Base-by-base conservation (phyloP, 805 yeast genomes). In the Danielozyma ontarioensis region DNA sequence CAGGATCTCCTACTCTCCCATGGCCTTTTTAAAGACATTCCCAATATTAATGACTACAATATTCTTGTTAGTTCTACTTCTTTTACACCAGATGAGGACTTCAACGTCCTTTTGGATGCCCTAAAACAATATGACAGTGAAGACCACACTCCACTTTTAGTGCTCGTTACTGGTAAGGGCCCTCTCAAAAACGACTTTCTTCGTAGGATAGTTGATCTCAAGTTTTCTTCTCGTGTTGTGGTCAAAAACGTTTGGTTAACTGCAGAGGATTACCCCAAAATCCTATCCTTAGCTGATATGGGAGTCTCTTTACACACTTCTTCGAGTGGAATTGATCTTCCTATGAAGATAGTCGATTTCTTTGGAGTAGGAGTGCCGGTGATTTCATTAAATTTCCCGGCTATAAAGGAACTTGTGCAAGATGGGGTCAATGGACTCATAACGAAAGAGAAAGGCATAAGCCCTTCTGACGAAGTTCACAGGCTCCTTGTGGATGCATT, bases 301-400 rank as follows among this genome's bases (percentile, higher is more conserved):
- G 97, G 96, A 2, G 71, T 93, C 2, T 90, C 97, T 1, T 63
- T 93, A 40, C 99, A 93, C 57, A 74, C 80, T 3, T 89, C 97
- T 0, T 83, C 95, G 28, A 83, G 95, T 29, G 98, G 99, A 0
- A 69, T 84, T 36, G 99, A 93, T 51, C 68, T 93, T 37, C 99
- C 99, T 1, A 93, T 93, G 99, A 93, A 93, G 57, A 84, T 93
- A 23, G 81, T 90, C 4, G 99, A 93, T 51, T 78, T 90, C 74
- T 89, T 90, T 65, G 98, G 98, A 0, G 84, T 93, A 42, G 97
- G 97, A 0, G 64, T 93, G 10, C 99, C 98, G 1, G 97, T 88
- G 0, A 65, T 89, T 2, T 76, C 96, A 0, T 64, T 89, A 37
- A 64, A 70, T 24, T 93, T 86, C 53, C 77, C 82, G 0, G 90